phyloP scores from a whole-genome alignment of 257 asterid genomes.

The Capsicum baccatum region DNA sequence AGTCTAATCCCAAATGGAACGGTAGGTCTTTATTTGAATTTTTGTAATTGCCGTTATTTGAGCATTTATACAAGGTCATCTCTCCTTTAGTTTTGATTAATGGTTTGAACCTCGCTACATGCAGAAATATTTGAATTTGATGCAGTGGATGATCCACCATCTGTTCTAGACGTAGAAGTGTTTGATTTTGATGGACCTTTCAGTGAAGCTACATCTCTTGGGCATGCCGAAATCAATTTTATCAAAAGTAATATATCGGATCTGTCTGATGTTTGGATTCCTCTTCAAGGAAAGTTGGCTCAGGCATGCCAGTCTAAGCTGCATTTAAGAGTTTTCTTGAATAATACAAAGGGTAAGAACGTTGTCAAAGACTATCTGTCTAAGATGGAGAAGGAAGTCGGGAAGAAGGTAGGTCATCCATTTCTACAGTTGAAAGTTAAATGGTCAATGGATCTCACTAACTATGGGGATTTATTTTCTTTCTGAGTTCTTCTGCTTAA shows the following conservation, averaged over 20 bases:
- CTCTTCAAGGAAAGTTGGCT: conserved; percentile 90
- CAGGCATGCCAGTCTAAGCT: conserved; percentile 97
- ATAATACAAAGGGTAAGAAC: conserved; percentile 75
- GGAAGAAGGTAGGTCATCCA: conserved; percentile 73
- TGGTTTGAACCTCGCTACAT: conserved; percentile 34
- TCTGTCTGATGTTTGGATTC: conserved; percentile 88
- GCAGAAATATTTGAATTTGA: conserved; percentile 98
- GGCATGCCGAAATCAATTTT: conserved; percentile 85
- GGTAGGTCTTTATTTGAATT: conserved; percentile 48
- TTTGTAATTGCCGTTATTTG: background rate
- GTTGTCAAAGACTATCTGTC: conserved; percentile 77
- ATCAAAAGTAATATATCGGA: conserved; percentile 77
- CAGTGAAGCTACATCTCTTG: conserved; percentile 90
- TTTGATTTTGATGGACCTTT: conserved; percentile 95
- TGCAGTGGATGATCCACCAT: conserved; percentile 99
- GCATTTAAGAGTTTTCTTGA: conserved; percentile 88
- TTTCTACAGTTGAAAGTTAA: conserved; percentile 28
- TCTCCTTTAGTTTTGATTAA: conserved; percentile 31
- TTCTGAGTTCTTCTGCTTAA: conserved; percentile 31
- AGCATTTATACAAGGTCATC: background rate
- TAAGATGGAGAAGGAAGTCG: conserved; percentile 98
- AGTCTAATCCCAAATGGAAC: conserved; percentile 85
- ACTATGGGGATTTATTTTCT: conserved; percentile 27
- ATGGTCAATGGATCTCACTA: conserved; percentile 21
- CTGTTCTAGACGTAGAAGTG: conserved; percentile 87